Evolutionary conservation across 148 eudicot genomes (phyloP), one percentile per base, ranked within the genome.

Genomic region (Vaccinium macrocarpon): DNA sequence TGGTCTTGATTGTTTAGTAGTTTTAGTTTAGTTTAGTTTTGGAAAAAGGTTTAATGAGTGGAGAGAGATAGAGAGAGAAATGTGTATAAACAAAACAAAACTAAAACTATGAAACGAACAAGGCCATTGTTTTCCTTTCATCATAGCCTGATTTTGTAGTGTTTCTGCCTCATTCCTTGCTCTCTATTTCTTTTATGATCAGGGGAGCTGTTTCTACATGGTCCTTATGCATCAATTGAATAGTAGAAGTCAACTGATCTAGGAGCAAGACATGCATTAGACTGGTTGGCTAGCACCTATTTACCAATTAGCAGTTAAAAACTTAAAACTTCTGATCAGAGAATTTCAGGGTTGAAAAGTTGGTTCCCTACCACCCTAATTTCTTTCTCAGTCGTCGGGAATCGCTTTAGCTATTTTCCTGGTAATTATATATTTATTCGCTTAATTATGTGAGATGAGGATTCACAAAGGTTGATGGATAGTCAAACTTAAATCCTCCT

Each of bases 201-300:
- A n/a, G 6, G 48, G 12, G 50, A 35, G 51, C 77, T 73, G 77
- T 38, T 73, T 73, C 77, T 73, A 76, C 48, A 66, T 49, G 19
- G 8, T 76, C 49, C 25, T 48, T 49, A 2, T 18, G 2, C 82
- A 79, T 62, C 53, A 21, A 14, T 62, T 61, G 82, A 62, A 46
- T 81, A 73, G 38, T 81, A 81, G 82, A 61, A 79, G 38, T 62
- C 51, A 62, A 61, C 19, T 46, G 18, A 2, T 81, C 55, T 46
- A 42, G 23, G 19, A 35, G n/a, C 13, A 29, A 16, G 82, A 76
- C 32, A 38, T n/a, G 8, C 15, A 21, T 38, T 80, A 42, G 72
- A 80, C 72, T 32, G 72, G 82, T 80, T 42, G 82, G 80, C 19
- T 38, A 13, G 29, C 82, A 61, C 71, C 72, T 38, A 15, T 42